Evolutionary conservation across 129 eudicot genomes (phyloP).

Genomic region (Helichrysum umbraculigerum): DNA sequence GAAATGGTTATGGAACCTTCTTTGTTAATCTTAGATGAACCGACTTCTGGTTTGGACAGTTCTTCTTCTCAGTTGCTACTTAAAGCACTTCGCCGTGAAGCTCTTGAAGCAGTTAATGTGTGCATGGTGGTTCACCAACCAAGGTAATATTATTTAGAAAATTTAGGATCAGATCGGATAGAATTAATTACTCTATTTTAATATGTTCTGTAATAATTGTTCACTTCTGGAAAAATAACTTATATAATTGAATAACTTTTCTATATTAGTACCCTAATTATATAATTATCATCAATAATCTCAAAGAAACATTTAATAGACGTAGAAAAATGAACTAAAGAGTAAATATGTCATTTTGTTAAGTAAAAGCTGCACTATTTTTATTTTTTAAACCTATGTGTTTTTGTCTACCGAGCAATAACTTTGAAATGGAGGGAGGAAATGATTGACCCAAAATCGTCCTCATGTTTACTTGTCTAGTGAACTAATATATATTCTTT

Average conservation of each 20-base stretch:
- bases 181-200: too few species aligned
- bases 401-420: too few species aligned
- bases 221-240: too few species aligned
- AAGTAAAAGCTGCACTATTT: not conserved
- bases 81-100: constrained; percentile 97
- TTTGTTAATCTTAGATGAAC: constrained; percentile 84
- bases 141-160: constrained; percentile 46
- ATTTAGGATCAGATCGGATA: too few species aligned
- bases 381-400: too few species aligned
- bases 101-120: constrained; percentile 87
- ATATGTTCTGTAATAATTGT: too few species aligned
- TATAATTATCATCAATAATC: too few species aligned
- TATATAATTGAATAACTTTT: too few species aligned
- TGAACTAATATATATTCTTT: constrained; percentile 22
- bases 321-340: too few species aligned
- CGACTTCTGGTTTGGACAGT: constrained; percentile 95
- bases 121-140: constrained; percentile 98
- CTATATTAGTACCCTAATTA: too few species aligned
- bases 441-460: not conserved
- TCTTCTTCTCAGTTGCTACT: constrained; percentile 86
- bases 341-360: not conserved
- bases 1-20: constrained; percentile 99
- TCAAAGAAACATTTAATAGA: too few species aligned
- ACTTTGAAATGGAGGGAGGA: too few species aligned
- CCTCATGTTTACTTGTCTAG: constrained; percentile 3